These are phyloP conservation scores for Fusarium algeriense DNA, from an alignment of 2,329 filamentous ascomycete species.

Conservation along the genomic window DNA sequence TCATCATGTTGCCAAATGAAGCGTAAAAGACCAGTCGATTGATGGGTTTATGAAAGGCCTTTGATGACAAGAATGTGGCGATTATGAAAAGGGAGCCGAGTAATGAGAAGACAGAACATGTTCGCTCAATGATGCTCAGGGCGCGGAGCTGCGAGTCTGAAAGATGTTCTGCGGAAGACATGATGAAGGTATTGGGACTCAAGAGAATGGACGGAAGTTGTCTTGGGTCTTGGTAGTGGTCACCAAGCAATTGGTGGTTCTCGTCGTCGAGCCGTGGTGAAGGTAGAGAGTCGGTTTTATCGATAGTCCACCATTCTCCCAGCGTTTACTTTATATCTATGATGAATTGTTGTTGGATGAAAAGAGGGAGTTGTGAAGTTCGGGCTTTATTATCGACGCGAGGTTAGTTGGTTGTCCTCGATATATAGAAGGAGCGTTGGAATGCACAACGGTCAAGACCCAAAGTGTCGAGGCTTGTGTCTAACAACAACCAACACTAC, in stretches of 20 bases:
- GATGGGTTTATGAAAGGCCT: conserved; percentile 85
- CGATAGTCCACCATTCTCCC: conserved; percentile 28
- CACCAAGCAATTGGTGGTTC: neutral
- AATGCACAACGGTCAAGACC: conserved; percentile 2
- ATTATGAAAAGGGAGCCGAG: conserved; percentile 79
- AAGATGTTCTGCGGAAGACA: conserved; percentile 30
- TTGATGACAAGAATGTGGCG: conserved; percentile 74
- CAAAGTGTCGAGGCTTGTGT: neutral
- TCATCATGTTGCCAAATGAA: conserved; percentile 82
- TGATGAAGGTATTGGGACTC: conserved; percentile 17
- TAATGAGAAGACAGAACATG: conserved; percentile 77
- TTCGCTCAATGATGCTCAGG: conserved; percentile 74
- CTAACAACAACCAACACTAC: conserved; percentile 1
- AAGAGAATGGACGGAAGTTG: neutral
- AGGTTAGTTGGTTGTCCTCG: neutral
- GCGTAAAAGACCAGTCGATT: conserved; percentile 88
- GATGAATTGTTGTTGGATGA: conserved; percentile 1
- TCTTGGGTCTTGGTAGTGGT: neutral
- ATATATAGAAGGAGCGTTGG: conserved; percentile 27
- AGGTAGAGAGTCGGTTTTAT: conserved; percentile 7
- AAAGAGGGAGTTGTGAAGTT: neutral
- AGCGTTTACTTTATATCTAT: neutral
- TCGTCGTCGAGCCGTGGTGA: conserved; percentile 12
- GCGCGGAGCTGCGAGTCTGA: conserved; percentile 60
- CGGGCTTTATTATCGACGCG: neutral